phyloP scores from a whole-genome alignment of 129 eudicot genomes.

The Logfia minima region DNA sequence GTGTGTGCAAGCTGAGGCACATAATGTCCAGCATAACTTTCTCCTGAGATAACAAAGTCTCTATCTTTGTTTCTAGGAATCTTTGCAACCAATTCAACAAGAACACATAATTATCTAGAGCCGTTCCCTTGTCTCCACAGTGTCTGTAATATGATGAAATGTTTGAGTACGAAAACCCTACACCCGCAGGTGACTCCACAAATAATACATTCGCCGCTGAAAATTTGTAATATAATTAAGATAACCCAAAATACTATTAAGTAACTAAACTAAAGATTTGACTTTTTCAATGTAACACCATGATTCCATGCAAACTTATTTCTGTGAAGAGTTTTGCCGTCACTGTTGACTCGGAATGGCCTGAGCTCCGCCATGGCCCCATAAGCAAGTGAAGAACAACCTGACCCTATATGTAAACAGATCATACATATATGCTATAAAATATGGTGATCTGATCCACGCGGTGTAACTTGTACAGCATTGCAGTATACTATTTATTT shows the following conservation, averaged over 20 bases:
- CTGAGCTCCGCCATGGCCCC: neutral
- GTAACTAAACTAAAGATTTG: neutral
- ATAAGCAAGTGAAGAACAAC: no score
- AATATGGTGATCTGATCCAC: no score
- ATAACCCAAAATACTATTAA: neutral
- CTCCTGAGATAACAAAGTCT: constrained; percentile 50
- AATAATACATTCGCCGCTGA: constrained; percentile 79
- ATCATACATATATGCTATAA: no score
- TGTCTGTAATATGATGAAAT: constrained; percentile 34
- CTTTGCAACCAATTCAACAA: constrained; percentile 70
- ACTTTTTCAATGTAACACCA: constrained; percentile 28
- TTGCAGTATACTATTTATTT: no score
- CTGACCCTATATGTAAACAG: no score
- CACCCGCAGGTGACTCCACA: constrained; percentile 88
- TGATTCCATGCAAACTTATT: no score
- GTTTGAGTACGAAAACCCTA: constrained; percentile 78
- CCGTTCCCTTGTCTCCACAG: constrained; percentile 54
- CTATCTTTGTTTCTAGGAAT: constrained; percentile 63
- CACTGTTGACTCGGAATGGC: no score
- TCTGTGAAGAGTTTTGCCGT: no score
- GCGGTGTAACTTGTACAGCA: no score
- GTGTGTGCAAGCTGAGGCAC: constrained; percentile 88
- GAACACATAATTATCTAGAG: constrained; percentile 58
- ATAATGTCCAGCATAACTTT: no score
- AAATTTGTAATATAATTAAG: neutral